phyloP scores from a whole-genome alignment of 495 filamentous ascomycete species.

The Glutinoglossum americanum region DNA sequence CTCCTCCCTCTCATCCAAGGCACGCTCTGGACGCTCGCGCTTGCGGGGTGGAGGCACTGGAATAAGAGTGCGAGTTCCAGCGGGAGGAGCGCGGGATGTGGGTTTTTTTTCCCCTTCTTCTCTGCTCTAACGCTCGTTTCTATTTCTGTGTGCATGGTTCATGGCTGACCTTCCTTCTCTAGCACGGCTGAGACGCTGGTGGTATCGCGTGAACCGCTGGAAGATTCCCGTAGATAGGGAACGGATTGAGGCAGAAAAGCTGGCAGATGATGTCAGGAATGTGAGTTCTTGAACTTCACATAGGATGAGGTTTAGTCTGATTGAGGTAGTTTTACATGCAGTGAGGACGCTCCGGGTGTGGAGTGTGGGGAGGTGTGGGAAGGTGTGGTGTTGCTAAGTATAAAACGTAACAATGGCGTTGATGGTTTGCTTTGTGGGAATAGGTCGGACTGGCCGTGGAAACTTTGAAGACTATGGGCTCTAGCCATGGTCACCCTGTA shows the following conservation, averaged over 20 bases:
- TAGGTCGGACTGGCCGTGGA: too few species aligned
- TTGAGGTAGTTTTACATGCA: neutral
- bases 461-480: too few species aligned
- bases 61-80: conserved; percentile 49
- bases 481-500: too few species aligned
- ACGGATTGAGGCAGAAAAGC: conserved; percentile 11
- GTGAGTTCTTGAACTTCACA: conserved; percentile 17
- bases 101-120: conserved; percentile 4
- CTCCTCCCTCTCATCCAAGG: conserved; percentile 69
- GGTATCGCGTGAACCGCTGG: conserved; percentile 85
- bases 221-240: conserved; percentile 24
- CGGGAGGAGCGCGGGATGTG: conserved; percentile 47
- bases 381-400: neutral
- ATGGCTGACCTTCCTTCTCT: neutral
- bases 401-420: too few species aligned
- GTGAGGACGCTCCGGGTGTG: conserved; percentile 8
- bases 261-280: conserved; percentile 24
- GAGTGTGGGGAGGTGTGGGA: too few species aligned
- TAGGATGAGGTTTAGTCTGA: neutral
- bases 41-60: conserved; percentile 68
- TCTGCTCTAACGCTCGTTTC: neutral
- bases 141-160: too few species aligned
- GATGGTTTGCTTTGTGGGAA: too few species aligned
- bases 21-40: conserved; percentile 54
- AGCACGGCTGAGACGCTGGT: conserved; percentile 49